phyloP scores from a whole-genome alignment of 2,329 filamentous ascomycete genomes.

The Fusarium lateritium region DNA sequence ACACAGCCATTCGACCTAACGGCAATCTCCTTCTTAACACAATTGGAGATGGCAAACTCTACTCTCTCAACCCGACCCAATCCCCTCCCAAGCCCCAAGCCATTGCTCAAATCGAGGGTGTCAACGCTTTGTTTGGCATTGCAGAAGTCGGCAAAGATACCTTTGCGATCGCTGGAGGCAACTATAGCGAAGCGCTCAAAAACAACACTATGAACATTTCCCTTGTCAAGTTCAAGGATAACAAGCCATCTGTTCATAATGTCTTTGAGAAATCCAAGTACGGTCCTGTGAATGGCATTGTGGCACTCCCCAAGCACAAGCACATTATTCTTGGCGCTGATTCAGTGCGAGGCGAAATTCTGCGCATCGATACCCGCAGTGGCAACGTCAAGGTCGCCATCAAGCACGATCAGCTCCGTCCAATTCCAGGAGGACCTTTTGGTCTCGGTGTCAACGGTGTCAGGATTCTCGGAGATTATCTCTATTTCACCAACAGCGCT shows the following conservation, averaged over 20 bases:
- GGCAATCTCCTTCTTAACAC: constrained; percentile 20
- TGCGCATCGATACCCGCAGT: not conserved
- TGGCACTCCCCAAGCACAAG: not conserved
- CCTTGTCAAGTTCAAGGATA: not conserved
- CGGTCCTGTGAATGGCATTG: constrained; percentile 7
- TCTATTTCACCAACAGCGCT: constrained; percentile 16
- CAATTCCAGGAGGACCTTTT: not conserved
- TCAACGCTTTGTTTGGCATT: constrained; percentile 10
- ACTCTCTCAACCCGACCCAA: not conserved
- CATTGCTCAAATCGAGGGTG: not conserved
- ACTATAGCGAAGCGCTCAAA: not conserved
- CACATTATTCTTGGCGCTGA: constrained; percentile 20
- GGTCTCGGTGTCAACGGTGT: constrained; percentile 8
- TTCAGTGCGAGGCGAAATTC: constrained; percentile 11
- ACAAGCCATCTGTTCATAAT: not conserved
- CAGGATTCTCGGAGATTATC: not conserved
- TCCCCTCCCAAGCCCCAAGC: accelerated
- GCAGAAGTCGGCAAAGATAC: not conserved
- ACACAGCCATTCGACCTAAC: constrained; percentile 6
- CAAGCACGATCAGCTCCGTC: not conserved
- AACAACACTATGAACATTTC: constrained; percentile 11
- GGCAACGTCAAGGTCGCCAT: not conserved
- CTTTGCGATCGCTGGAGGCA: not conserved
- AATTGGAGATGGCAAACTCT: constrained; percentile 1
- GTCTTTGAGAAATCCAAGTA: constrained; percentile 1